Percentiles rank a stretch among this genome's conserved stretches.
These are phyloP conservation scores for Chalciporus chontae DNA, from an alignment of 768 basidiomycete species.

Conservation along the genomic window DNA sequence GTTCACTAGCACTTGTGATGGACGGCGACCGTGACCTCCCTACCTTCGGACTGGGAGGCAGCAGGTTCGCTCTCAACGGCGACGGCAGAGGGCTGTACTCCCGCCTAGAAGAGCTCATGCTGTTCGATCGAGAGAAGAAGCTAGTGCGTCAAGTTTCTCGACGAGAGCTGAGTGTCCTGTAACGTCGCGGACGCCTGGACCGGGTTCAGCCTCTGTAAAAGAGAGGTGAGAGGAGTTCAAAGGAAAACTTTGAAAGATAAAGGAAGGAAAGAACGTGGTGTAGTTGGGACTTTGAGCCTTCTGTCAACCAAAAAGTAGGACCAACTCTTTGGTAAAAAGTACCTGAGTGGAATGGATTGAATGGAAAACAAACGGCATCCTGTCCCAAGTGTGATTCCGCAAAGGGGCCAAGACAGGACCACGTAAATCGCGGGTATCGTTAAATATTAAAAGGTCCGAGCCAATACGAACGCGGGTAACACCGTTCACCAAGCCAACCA, in stretches of 20 bases:
- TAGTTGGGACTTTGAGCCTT: conserved; percentile 13
- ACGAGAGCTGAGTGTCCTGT: not conserved
- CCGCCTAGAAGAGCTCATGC: conserved; percentile 28
- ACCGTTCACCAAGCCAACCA: no score
- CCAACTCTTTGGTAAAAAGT: not conserved
- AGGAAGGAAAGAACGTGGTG: conserved; percentile 16
- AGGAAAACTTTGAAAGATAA: not conserved
- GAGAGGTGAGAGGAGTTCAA: not conserved
- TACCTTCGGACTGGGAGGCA: conserved; percentile 15
- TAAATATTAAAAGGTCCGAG: not conserved
- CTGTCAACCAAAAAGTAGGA: not conserved
- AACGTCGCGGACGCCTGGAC: not conserved
- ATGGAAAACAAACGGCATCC: conserved; percentile 1
- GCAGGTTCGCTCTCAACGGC: conserved; percentile 21
- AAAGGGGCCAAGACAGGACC: conserved; percentile 3
- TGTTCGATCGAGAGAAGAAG: not conserved
- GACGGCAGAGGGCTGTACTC: conserved; percentile 28
- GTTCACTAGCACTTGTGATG: conserved; percentile 14
- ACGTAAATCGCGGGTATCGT: conserved; percentile 7
- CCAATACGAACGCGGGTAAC: not conserved
- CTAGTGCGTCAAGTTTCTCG: not conserved
- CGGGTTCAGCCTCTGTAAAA: not conserved
- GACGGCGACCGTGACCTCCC: conserved; percentile 19
- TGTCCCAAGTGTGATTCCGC: not conserved
- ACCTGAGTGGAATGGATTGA: conserved; percentile 3